Evolutionary conservation across 1,139 yeast genomes (phyloP), one percentile per base, ranked within the genome.

Genomic region (Candida buenavistaensis): DNA sequence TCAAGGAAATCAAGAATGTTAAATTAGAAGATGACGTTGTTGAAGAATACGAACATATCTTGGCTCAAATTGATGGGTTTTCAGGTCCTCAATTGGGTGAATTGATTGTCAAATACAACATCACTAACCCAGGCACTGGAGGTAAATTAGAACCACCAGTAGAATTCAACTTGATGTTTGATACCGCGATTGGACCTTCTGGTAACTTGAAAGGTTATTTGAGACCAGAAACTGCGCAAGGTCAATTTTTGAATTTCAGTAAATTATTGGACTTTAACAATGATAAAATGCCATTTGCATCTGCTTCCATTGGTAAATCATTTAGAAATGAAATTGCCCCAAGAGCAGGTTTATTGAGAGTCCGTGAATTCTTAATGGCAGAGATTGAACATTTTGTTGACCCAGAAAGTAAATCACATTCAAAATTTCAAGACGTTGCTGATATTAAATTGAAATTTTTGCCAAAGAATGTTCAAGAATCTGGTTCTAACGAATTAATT

Each of bases 211-310:
- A 86, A 72, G 98, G 98, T 50, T 94, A 78, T 67, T 70, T 94
- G 58, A 82, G 99, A 67, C 99, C 99, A 40, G 99, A 94, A 71
- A 94, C 99, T 44, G 99, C 99, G 19, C 99, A 94, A 72, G 98
- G 99, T 55, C 98, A 94, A 68, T 94, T 94, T 65, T 75, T 94
- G 57, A 94, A 94, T 75, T 94, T 94, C 66, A 78, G 79, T 69
- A 92, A 92, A 69, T 76, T 94, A 55, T 79, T 89, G 54, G 98
- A 94, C 54, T 86, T 82, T 74, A 94, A 94, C 78, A 94, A 94
- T 68, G 82, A 85, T 60, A 86, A 83, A 64, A 90, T 94, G 92
- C 99, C 99, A 40, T 94, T 94, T 65, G 99, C 99, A 12, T 88
- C 97, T 43, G 98, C 98, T 30, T 86, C 97, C 27, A 88, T 94